These are phyloP conservation scores for Scorias spongiosa DNA, from an alignment of 2,329 filamentous ascomycete genomes.

Conservation along the genomic window DNA sequence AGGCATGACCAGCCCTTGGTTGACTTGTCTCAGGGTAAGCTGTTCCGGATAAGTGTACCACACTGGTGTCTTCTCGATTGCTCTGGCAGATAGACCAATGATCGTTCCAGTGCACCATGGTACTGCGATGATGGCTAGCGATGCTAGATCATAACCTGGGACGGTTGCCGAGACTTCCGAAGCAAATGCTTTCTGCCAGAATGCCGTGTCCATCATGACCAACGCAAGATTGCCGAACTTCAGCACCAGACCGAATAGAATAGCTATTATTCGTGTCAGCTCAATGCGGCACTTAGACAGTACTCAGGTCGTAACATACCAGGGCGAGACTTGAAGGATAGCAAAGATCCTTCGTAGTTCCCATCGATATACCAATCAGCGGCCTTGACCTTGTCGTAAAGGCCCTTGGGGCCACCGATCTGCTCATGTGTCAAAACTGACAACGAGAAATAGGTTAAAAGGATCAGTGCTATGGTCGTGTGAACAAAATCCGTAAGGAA, in stretches of 20 bases:
- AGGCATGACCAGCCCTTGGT: constrained; percentile 12
- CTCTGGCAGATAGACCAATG: constrained; percentile 30
- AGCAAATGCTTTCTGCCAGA: constrained; percentile 32
- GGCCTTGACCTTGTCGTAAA: constrained; percentile 26
- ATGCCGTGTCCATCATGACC: constrained; percentile 30
- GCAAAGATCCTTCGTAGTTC: constrained; percentile 26
- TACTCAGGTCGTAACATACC: no score
- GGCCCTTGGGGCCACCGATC: constrained; percentile 24
- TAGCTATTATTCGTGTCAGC: constrained; percentile 18
- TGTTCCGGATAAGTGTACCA: constrained; percentile 27
- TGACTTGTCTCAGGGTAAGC: constrained; percentile 8
- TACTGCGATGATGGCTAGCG: constrained; percentile 34
- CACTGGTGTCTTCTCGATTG: constrained; percentile 26
- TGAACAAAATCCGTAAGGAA: constrained; percentile 27
- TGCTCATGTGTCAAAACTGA: constrained; percentile 24
- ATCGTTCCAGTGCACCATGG: constrained; percentile 33
- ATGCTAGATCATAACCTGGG: constrained; percentile 25
- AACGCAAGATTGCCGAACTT: constrained; percentile 19
- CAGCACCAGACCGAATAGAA: constrained; percentile 29
- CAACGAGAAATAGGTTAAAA: constrained; percentile 31
- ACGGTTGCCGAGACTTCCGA: constrained; percentile 24
- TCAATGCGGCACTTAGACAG: no score
- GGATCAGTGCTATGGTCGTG: constrained; percentile 28
- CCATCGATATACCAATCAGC: constrained; percentile 24
- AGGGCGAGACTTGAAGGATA: constrained; percentile 21